Base-by-base conservation (phyloP, 257 asterid genomes). In the Fraxinus pennsylvanica region DNA sequence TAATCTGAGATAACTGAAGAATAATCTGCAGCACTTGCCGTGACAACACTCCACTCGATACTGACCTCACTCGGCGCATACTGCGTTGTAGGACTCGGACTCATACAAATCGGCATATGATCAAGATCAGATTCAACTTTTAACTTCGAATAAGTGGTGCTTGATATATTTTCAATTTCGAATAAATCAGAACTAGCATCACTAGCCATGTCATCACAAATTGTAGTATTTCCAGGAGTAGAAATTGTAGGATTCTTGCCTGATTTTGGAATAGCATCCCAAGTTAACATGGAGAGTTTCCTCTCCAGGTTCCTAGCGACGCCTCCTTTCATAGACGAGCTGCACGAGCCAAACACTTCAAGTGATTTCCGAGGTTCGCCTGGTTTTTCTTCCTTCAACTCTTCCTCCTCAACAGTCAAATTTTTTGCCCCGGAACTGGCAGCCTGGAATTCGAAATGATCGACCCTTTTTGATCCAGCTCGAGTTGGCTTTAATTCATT, bases 131-230 rank as follows among this genome's bases (percentile, higher is more conserved):
- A 61, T 39, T 76, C 82, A 0, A 79, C 10, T 19, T 71, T 65
- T 50, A 78, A 65, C 38, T 77, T 15, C 0, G 84, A 82, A 27
- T 74, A 83, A 5, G 77, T 78, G 6, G 83, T 57, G 1, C 89
- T 90, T 1, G 96, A 90, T 33, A 90, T 78, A 61, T 89, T 85
- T 76, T 94, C 97, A 29, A 94, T 92, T 81, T 92, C 97, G 73
- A 94, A 94, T n/a, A 94, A 71, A 68, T 94, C 98, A 0, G 97
- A 94, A 80, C 98, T 94, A 0, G 96, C 96, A 14, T 90, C 93
- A 33, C 98, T 93, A 0, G 91, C 92, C 88, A 87, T 81, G 41
- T 93, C 97, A 39, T 90, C 96, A 32, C 89, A 86, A 1, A 30
- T 39, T 0, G 86, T 78, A 81, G 84, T 81, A 74, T 73, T 84